Base-by-base conservation (phyloP, 176 grass and related monocot genomes). In the Musa acuminata region DNA sequence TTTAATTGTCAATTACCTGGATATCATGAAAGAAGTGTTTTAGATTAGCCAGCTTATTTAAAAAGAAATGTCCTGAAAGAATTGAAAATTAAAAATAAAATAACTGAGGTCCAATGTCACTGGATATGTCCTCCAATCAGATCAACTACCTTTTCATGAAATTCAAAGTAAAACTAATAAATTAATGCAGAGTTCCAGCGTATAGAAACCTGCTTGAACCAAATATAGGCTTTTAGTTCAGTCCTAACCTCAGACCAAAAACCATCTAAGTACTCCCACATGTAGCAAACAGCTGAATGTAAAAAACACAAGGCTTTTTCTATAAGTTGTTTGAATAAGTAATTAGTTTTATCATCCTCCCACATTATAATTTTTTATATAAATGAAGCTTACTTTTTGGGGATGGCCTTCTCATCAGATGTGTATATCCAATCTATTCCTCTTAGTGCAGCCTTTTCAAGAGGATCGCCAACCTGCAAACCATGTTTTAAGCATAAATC, bases 401-500 rank as follows among this genome's bases (percentile, higher is more conserved):
- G 77, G 80, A 94, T 82, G 69, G 90, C 95, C 81, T 94, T 99
- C 84, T 99, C 95, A 79, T 99, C 95, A 64, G 95, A 90, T 51
- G 95, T 99, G 80, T 99, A 99, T 81, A 85, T 94, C 95, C 95
- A 99, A 83, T 94, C 90, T 85, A 99, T 94, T 77, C 95, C 95
- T 79, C 94, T 99, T 49, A 94, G 83, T 75, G 90, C 95, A 84
- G 95, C 95, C 76, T 90, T 99, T 82, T 99, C 95, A 58, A 99
- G 95, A 84, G 95, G 95, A 84, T 99, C 95, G 69, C 95, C 95
- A 74, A 99, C 95, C 95, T 99, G 78, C 26, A 80, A 81, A 82
- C 76, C 27, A 77, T 70, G 51, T 8, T 69, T 48, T 8, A 12
- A 48, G 13, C 13, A 69, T 16, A 24, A 69, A 43, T 16, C 13